Base-by-base conservation (phyloP, 106 monocot species). In the Acanthochlamys bracteata region DNA sequence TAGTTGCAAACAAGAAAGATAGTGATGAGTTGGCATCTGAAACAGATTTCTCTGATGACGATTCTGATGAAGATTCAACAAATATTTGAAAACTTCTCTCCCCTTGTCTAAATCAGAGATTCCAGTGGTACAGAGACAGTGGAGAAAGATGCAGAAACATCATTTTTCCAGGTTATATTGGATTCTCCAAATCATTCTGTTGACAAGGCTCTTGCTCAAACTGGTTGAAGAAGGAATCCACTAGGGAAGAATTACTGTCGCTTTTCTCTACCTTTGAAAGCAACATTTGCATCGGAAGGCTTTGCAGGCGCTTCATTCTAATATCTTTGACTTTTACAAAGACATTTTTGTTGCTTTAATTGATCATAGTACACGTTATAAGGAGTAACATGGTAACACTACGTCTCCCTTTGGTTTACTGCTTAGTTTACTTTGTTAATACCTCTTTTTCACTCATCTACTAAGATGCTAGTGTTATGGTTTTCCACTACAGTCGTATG, bases 281-380 rank as follows among this genome's bases (percentile, higher is more conserved):
- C 41, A 72, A n/a, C 56, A 60, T 25, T 52, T 74, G 27, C 87
- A 60, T 66, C 57, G 21, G 17, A 92, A 92, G 71, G 87, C 87
- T 41, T 60, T 92, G 55, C 79, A 84, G 86, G 91, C 86, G 42
- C 39, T 39, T 40, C 6, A 25, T 70, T 24, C 65, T 72, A 53
- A 40, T 17, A 51, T 15, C 51, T 51, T 15, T 51, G 17, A 51
- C n/a, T 51, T 19, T 51, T 19, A 46, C n/a, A n/a, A n/a, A n/a
- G 45, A 46, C 8, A 14, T 14, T 10, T 46, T 2, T 13, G 13
- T 51, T 15, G 13, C 13, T 19, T 15, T 51, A 46, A 51, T 51
- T 13, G 51, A 15, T 33, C 33, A 33, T 6, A 33, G 33, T 33
- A 33, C 33, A 33, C 33, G 33, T 33, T 33, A 33, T 33, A 33